Evolutionary conservation across 1,139 yeast genomes (phyloP).

Genomic region (Saccharomyces hybrid): DNA sequence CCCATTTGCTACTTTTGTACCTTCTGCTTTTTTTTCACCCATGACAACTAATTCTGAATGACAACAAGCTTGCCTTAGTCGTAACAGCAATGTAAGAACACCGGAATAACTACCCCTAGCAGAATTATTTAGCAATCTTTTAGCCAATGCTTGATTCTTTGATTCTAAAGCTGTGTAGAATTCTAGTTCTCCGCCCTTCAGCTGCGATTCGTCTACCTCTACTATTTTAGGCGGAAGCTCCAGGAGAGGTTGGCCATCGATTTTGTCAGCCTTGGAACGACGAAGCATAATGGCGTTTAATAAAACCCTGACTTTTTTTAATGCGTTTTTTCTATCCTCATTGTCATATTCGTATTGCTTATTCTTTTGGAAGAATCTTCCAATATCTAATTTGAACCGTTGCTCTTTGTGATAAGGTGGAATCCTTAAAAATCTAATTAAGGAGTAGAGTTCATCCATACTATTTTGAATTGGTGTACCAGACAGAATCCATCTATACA

Average conservation of each 20-base stretch:
- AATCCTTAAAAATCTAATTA: slow-evolving; percentile 63
- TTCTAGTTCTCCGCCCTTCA: slow-evolving; percentile 46
- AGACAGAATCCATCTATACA: slow-evolving; percentile 69
- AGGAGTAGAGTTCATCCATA: slow-evolving; percentile 71
- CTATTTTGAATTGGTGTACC: slow-evolving; percentile 95
- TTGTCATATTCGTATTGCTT: slow-evolving; percentile 33
- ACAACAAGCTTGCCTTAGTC: slow-evolving; percentile 87
- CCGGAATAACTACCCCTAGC: slow-evolving; percentile 43
- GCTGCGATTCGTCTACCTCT: slow-evolving; percentile 40
- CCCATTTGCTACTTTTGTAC: slow-evolving; percentile 26
- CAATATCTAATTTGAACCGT: slow-evolving; percentile 52
- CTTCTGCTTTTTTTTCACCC: slow-evolving; percentile 43
- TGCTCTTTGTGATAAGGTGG: slow-evolving; percentile 57
- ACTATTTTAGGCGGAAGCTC: slow-evolving; percentile 60
- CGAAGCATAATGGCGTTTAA: slow-evolving; percentile 71
- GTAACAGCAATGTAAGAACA: slow-evolving; percentile 62
- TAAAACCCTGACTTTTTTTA: slow-evolving; percentile 62
- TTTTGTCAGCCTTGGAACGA: slow-evolving; percentile 62
- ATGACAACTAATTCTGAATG: slow-evolving; percentile 70
- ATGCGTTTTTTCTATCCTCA: slow-evolving; percentile 36
- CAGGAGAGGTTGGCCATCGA: slow-evolving; percentile 75
- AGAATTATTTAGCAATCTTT: slow-evolving; percentile 31
- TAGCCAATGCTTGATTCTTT: slow-evolving; percentile 51
- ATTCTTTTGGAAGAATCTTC: slow-evolving; percentile 42
- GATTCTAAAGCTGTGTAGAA: slow-evolving; percentile 55